A percentile compares a stretch with the other conserved stretches of the same genome.
phyloP scores from a whole-genome alignment of 768 basidiomycete species.

The Mycena olivaceomarginata region DNA sequence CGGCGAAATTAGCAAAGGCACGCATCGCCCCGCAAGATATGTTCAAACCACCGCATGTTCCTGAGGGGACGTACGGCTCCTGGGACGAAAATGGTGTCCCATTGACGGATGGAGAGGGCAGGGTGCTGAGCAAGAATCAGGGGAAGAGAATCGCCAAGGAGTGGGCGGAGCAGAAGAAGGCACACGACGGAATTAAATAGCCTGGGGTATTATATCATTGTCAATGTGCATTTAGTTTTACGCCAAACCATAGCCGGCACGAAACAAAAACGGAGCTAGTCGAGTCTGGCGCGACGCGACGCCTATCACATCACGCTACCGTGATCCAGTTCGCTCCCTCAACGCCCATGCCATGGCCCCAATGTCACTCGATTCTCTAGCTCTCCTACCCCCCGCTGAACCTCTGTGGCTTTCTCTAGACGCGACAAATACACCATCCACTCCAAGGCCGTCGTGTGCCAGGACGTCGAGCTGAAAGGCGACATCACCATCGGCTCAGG shows the following conservation, averaged over 20 bases:
- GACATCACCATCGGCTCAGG: constrained; percentile 95
- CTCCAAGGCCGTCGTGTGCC: constrained; percentile 92
- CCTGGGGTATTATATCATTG: too few relatives aligned
- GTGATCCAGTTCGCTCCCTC: constrained; percentile 5
- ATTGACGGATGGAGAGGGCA: constrained; percentile 86
- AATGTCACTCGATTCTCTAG: constrained; percentile 43
- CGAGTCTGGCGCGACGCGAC: not conserved
- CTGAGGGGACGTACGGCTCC: constrained; percentile 82
- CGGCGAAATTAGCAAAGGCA: constrained; percentile 91
- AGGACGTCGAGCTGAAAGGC: constrained; percentile 96
- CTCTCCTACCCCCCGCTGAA: constrained; percentile 18
- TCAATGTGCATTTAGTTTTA: too few relatives aligned
- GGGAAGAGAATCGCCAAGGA: constrained; percentile 88
- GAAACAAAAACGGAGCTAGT: too few relatives aligned
- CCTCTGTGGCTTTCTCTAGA: constrained; percentile 60
- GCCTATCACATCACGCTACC: constrained; percentile 11
- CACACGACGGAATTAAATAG: constrained; percentile 68
- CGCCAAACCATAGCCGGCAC: too few relatives aligned
- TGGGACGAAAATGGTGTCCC: constrained; percentile 94
- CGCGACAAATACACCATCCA: constrained; percentile 94
- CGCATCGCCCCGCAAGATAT: constrained; percentile 82
- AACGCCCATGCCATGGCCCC: constrained; percentile 51
- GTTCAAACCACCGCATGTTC: constrained; percentile 89
- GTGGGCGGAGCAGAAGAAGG: constrained; percentile 82
- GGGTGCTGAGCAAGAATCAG: constrained; percentile 88